Conservation (phyloP, 352 stramenopile species). For the Lagenidium sp. region DNA sequence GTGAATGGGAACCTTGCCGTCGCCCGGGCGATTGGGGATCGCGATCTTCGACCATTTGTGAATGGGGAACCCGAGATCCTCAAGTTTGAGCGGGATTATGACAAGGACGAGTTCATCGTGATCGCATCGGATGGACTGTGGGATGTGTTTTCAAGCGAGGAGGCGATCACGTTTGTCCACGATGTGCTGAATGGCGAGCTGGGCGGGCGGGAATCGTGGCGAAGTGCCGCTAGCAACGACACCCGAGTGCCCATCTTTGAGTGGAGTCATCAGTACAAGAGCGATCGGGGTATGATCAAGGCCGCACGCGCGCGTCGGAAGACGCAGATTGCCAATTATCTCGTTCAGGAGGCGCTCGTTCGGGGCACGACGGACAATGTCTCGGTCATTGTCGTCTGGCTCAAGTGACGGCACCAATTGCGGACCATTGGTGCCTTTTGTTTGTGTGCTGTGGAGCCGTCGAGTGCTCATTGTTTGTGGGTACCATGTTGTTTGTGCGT, state of each 20-base stretch:
- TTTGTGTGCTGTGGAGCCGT: background rate
- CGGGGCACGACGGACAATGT: constrained; percentile 89
- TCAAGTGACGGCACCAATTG: constrained; percentile 30
- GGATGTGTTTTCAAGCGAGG: constrained; percentile 91
- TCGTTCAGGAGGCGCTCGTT: constrained; percentile 87
- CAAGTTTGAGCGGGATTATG: constrained; percentile 62
- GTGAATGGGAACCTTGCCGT: constrained; percentile 92
- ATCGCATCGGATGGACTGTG: constrained; percentile 90
- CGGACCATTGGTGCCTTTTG: too few species aligned
- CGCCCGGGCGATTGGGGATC: constrained; percentile 86
- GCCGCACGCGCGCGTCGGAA: constrained; percentile 79
- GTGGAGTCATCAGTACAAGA: constrained; percentile 88
- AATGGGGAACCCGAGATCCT: constrained; percentile 75
- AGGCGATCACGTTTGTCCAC: constrained; percentile 89
- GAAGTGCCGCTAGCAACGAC: constrained; percentile 68
- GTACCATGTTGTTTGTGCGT: too few species aligned
- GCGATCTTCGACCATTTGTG: constrained; percentile 81
- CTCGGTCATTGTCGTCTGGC: constrained; percentile 87
- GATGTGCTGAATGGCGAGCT: constrained; percentile 81
- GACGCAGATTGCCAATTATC: constrained; percentile 88
- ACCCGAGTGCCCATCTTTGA: constrained; percentile 83
- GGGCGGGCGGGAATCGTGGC: constrained; percentile 71
- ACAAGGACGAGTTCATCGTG: constrained; percentile 89
- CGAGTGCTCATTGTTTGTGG: too few species aligned
- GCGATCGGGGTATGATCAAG: constrained; percentile 87